Evolutionary conservation across 331 rosid genomes (phyloP), one percentile per base, ranked within the genome.

Genomic region (Acacia concinna): DNA sequence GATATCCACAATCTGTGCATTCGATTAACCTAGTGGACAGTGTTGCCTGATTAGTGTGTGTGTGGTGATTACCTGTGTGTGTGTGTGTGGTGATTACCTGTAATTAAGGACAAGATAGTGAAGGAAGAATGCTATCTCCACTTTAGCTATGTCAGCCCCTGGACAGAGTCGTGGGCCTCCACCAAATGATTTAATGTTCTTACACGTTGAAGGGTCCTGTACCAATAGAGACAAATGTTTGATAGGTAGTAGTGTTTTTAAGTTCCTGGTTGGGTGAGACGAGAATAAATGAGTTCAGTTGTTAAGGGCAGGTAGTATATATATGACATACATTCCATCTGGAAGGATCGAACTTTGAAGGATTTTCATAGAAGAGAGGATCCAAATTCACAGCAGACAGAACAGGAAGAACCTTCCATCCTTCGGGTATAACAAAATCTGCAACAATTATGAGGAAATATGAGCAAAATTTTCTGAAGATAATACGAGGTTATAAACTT

Each of bases 151-250:
- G 65, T 93, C 98, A 44, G 88, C 73, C 40, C 96, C 98, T 9
- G 97, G 98, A 88, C 98, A 93, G 2, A 93, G 85, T 74, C 93
- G 78, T 83, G 90, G 88, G 37, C 98, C 98, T 78, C 97, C 97
- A 57, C 97, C 92, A 79, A 93, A 91, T 7, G 91, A 85, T 46
- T 91, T 82, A 75, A 84, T 86, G 77, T 90, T 90, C 77, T 85
- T 87, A 69, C 72, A 78, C 79, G 86, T 81, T 40, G 86, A 78
- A 74, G 86, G 84, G 25, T 78, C 88, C 85, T 79, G 43, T 46
- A 3, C 76, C 15, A 81, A 47, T 54, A 73, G 32, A 60, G 80
- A 44, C 86, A 84, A 78, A 52, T 46, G 71, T 44, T 56, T 6
- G 12, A 62, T 66, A 47, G 72, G 25, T 28, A 13, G 1, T 4